These are phyloP conservation scores for Babesia divergens DNA, from an alignment of 169 alveolate genomes.

Conservation along the genomic window DNA sequence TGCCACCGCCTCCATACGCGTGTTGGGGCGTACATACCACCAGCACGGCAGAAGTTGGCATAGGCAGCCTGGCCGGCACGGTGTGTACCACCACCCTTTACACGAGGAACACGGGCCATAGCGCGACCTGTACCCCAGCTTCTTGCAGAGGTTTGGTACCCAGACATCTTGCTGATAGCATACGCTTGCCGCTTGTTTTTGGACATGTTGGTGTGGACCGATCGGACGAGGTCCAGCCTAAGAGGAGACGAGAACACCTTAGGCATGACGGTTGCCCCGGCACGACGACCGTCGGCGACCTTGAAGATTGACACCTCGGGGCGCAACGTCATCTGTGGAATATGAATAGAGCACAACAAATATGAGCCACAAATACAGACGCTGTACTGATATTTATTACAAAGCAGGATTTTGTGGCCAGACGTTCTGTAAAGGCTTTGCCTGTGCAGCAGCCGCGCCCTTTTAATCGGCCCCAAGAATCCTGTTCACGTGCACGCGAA, in stretches of 20 bases:
- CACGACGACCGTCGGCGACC: conserved; percentile 57
- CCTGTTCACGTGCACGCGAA: not conserved
- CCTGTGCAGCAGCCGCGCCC: not conserved
- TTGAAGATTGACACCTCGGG: conserved; percentile 73
- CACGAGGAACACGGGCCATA: conserved; percentile 98
- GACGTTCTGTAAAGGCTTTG: not conserved
- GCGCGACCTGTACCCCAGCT: conserved; percentile 99
- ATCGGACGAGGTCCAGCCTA: conserved; percentile 95
- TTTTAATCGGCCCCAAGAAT: conserved; percentile 9
- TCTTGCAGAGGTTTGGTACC: conserved; percentile 96
- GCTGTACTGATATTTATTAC: not conserved
- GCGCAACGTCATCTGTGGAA: conserved; percentile 58
- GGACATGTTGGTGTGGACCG: conserved; percentile 90
- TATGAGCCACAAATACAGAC: not conserved
- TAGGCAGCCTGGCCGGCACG: conserved; percentile 98
- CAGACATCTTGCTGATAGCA: conserved; percentile 87
- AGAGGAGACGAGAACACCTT: conserved; percentile 94
- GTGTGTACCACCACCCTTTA: conserved; percentile 99
- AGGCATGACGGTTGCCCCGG: conserved; percentile 82
- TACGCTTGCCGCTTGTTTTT: conserved; percentile 96
- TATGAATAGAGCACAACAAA: not conserved
- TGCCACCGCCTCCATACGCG: conserved; percentile 98
- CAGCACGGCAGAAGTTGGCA: conserved; percentile 99
- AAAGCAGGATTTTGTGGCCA: not conserved
- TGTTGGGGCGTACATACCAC: conserved; percentile 98